phyloP scores from a whole-genome alignment of 2,329 filamentous ascomycete species.

The Colletotrichum coccodes region DNA sequence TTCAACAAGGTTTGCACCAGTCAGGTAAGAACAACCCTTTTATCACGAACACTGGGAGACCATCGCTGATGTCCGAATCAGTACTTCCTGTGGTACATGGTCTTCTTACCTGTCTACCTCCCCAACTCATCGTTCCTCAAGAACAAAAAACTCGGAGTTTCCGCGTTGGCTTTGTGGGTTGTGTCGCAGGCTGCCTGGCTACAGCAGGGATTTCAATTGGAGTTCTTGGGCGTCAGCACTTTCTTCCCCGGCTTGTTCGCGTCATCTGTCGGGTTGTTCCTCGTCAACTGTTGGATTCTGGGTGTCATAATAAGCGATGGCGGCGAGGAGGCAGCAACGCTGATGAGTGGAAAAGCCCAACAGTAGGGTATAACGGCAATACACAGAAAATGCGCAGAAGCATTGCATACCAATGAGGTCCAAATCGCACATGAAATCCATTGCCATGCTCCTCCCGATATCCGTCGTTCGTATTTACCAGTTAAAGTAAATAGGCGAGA shows the following conservation, averaged over 20 bases:
- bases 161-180: slow-evolving; percentile 79
- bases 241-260: slow-evolving; percentile 88
- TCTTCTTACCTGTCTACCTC: slow-evolving; percentile 92
- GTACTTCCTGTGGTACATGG: slow-evolving; percentile 99
- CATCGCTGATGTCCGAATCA: slow-evolving; percentile 49
- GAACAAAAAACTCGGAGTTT: slow-evolving; percentile 68
- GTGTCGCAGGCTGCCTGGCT: slow-evolving; percentile 79
- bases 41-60: background rate
- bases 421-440: background rate
- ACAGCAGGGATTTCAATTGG: slow-evolving; percentile 78
- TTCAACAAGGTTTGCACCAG: slow-evolving; percentile 99
- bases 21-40: slow-evolving; percentile 70
- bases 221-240: slow-evolving; percentile 83
- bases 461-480: no score
- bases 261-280: slow-evolving; percentile 81
- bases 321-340: slow-evolving; percentile 24
- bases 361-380: no score
- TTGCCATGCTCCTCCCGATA: background rate
- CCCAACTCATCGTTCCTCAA: slow-evolving; percentile 79
- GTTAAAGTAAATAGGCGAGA: background rate
- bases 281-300: slow-evolving; percentile 87
- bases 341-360: background rate
- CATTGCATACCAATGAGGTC: no score
- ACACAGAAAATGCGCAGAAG: no score
- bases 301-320: slow-evolving; percentile 81